phyloP scores from a whole-genome alignment of 768 basidiomycete genomes.

The Suillus discolor region DNA sequence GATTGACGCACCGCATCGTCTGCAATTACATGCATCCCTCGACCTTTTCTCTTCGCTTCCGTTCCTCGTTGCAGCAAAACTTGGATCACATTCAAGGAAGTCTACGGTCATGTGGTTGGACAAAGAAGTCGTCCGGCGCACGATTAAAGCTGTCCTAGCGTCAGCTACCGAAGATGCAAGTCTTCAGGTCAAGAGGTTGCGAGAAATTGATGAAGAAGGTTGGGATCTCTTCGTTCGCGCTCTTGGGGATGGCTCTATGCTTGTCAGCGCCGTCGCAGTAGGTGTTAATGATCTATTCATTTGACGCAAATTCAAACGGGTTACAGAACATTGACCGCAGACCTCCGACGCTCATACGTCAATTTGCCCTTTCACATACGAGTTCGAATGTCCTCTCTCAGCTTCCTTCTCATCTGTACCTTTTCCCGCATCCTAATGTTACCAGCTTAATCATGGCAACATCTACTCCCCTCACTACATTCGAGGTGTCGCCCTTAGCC shows the following conservation, averaged over 20 bases:
- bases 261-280: constrained; percentile 74
- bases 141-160: constrained; percentile 47
- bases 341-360: constrained; percentile 81
- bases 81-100: constrained; percentile 24
- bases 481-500: constrained; percentile 54
- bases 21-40: constrained; percentile 83
- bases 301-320: background rate
- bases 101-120: constrained; percentile 75
- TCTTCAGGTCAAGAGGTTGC: constrained; percentile 42
- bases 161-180: constrained; percentile 2
- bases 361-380: constrained; percentile 72
- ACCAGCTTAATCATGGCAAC: constrained; percentile 59
- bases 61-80: constrained; percentile 37
- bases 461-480: constrained; percentile 65
- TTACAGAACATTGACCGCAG: constrained; percentile 83
- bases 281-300: constrained; percentile 30
- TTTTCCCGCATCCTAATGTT: constrained; percentile 51
- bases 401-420: constrained; percentile 52
- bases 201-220: constrained; percentile 67
- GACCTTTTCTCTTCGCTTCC: constrained; percentile 68
- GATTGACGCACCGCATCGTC: constrained; percentile 78
- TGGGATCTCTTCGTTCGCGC: constrained; percentile 83
- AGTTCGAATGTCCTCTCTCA: constrained; percentile 49
- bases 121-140: constrained; percentile 54
- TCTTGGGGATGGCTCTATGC: constrained; percentile 70